Percentiles rank a stretch among this genome's conserved stretches.
phyloP scores from a whole-genome alignment of 805 yeast genomes.

The Yarrowia phangngaensis region DNA sequence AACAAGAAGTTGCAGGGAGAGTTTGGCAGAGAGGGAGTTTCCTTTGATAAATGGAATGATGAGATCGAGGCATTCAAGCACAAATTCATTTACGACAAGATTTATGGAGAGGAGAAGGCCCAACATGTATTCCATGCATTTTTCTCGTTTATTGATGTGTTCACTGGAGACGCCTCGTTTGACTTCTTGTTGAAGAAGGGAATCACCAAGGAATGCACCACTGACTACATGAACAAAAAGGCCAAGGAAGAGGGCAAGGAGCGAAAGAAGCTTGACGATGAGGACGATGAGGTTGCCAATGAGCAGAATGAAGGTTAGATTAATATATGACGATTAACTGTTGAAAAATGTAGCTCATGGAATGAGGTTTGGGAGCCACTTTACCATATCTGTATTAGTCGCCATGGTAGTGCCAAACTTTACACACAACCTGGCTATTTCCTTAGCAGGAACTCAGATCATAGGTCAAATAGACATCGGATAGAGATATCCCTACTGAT shows the following conservation, averaged over 20 bases:
- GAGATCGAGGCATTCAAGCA: slow-evolving; percentile 83
- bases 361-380: no score
- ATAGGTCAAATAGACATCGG: no score
- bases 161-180: slow-evolving; percentile 60
- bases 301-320: slow-evolving; percentile 23
- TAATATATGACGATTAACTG: no score
- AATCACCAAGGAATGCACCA: slow-evolving; percentile 29
- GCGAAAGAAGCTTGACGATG: slow-evolving; percentile 17
- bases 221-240: slow-evolving; percentile 20
- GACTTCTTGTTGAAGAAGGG: slow-evolving; percentile 47
- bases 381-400: no score
- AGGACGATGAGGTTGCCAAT: slow-evolving; percentile 21
- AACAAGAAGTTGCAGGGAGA: slow-evolving; percentile 60
- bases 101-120: slow-evolving; percentile 81
- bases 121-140: slow-evolving; percentile 89
- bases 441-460: no score
- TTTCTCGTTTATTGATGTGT: slow-evolving; percentile 84
- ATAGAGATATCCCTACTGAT: no score
- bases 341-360: no score
- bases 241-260: slow-evolving; percentile 25
- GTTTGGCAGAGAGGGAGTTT: slow-evolving; percentile 73
- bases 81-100: slow-evolving; percentile 85
- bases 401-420: no score
- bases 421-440: no score
- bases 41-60: slow-evolving; percentile 58